phyloP scores from a whole-genome alignment of 768 basidiomycete genomes.

The Hericium coralloides region DNA sequence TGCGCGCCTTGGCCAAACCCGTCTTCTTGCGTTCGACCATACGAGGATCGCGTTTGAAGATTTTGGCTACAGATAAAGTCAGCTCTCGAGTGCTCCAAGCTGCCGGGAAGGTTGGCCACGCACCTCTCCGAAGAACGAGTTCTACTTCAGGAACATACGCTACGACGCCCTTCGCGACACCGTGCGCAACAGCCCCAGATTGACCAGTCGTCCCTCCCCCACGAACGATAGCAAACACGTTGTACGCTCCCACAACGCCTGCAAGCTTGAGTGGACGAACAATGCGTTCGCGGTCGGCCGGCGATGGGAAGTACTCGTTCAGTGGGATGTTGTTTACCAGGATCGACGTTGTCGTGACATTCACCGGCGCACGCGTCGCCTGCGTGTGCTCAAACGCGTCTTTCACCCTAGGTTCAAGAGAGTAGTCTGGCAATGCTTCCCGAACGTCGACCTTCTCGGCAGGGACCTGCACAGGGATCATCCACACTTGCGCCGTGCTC shows the following conservation, averaged over 20 bases:
- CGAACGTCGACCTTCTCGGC: not conserved
- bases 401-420: conserved; percentile 1
- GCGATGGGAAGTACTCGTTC: conserved; percentile 65
- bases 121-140: conserved; percentile 65
- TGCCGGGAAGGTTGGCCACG: conserved; percentile 13
- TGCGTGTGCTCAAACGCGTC: conserved; percentile 9
- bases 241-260: conserved; percentile 80
- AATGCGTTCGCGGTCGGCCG: conserved; percentile 72
- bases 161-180: conserved; percentile 65
- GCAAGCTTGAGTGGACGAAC: conserved; percentile 79
- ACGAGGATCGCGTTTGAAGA: conserved; percentile 86
- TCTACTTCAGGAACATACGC: conserved; percentile 62
- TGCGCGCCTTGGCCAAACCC: conserved; percentile 84
- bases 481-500: conserved; percentile 87
- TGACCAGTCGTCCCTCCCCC: conserved; percentile 92
- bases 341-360: conserved; percentile 51
- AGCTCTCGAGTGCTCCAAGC: conserved; percentile 3
- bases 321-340: conserved; percentile 83
- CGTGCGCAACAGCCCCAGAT: conserved; percentile 77
- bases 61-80: conserved; percentile 48
- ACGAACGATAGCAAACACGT: conserved; percentile 46
- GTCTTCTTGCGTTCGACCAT: conserved; percentile 99
- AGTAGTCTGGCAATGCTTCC: not conserved
- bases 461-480: conserved; percentile 49
- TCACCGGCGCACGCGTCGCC: conserved; percentile 11